phyloP scores from a whole-genome alignment of 208 protist species.

The Plasmodiophora brassicae region DNA sequence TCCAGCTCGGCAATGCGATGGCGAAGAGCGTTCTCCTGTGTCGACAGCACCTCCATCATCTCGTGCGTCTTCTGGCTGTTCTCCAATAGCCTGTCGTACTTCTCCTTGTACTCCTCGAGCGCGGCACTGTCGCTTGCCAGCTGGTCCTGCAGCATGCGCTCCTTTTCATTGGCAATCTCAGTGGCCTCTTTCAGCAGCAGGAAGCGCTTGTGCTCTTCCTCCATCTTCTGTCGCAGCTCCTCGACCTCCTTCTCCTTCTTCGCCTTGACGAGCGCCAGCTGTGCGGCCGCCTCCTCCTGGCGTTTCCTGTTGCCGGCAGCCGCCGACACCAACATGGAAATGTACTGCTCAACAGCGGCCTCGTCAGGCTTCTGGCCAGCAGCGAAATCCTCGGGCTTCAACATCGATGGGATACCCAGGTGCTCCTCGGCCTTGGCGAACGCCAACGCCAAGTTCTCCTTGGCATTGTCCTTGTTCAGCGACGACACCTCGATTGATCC shows the following conservation, averaged over 20 bases:
- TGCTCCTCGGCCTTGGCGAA: background rate
- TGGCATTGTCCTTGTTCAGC: background rate
- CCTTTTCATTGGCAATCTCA: background rate
- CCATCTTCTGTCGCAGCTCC: background rate
- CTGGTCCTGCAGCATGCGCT: background rate
- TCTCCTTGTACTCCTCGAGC: background rate
- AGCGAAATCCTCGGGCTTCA: conserved; percentile 11
- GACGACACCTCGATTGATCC: background rate
- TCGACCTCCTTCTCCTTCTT: conserved; percentile 32
- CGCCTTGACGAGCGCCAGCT: background rate
- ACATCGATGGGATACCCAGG: background rate
- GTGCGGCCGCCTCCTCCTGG: background rate
- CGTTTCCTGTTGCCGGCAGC: background rate
- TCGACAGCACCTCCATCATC: background rate
- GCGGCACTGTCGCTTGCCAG: background rate
- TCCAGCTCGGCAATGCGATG: background rate
- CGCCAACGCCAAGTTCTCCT: background rate
- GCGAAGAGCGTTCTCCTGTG: background rate
- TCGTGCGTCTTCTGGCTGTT: conserved; percentile 4
- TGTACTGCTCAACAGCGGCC: conserved; percentile 24
- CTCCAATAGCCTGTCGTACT: background rate
- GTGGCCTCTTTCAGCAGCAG: background rate
- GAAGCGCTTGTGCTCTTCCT: background rate
- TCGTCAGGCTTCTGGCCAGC: background rate
- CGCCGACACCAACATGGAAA: background rate